Percentiles rank a stretch among this genome's conserved stretches.
These are phyloP conservation scores for Cladorrhinum samala DNA, from an alignment of 495 filamentous ascomycete species.

Conservation along the genomic window DNA sequence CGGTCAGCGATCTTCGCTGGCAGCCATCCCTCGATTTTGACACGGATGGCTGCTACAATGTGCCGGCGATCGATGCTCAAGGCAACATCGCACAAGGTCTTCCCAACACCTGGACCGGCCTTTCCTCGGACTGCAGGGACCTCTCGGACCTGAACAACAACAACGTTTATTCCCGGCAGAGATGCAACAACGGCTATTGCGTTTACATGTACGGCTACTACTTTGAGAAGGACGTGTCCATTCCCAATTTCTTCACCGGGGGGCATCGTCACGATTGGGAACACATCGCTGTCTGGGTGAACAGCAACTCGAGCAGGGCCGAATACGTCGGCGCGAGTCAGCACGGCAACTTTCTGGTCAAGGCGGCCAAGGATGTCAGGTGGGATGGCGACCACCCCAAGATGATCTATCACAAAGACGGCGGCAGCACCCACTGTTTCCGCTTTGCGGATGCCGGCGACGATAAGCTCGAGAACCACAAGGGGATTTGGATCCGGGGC, in stretches of 20 bases:
- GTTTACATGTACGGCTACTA: slow-evolving; percentile 43
- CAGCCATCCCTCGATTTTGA: slow-evolving; percentile 44
- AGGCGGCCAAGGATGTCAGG: slow-evolving; percentile 26
- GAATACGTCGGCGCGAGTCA: slow-evolving; percentile 33
- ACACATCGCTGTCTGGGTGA: slow-evolving; percentile 40
- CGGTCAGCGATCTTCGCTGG: slow-evolving; percentile 35
- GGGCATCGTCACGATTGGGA: slow-evolving; percentile 45
- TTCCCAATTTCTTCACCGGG: slow-evolving; percentile 26
- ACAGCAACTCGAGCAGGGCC: slow-evolving; percentile 16
- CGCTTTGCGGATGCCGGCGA: slow-evolving; percentile 35
- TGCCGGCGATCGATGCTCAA: slow-evolving; percentile 34
- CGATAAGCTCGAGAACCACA: slow-evolving; percentile 36
- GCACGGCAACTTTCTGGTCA: slow-evolving; percentile 34
- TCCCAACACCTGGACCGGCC: slow-evolving; percentile 25
- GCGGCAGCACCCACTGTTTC: slow-evolving; percentile 35
- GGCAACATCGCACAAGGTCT: slow-evolving; percentile 36
- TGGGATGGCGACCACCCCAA: slow-evolving; percentile 42
- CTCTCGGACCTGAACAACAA: slow-evolving; percentile 37
- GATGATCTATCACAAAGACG: slow-evolving; percentile 42
- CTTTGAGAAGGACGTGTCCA: slow-evolving; percentile 42
- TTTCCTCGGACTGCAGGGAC: slow-evolving; percentile 32
- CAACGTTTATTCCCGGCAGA: slow-evolving; percentile 41
- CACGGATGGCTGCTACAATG: slow-evolving; percentile 43
- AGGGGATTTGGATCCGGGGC: slow-evolving; percentile 36
- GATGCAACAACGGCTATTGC: slow-evolving; percentile 43